These are phyloP conservation scores for Endocalyx cinctus DNA, from an alignment of 2,329 filamentous ascomycete species.

Conservation along the genomic window DNA sequence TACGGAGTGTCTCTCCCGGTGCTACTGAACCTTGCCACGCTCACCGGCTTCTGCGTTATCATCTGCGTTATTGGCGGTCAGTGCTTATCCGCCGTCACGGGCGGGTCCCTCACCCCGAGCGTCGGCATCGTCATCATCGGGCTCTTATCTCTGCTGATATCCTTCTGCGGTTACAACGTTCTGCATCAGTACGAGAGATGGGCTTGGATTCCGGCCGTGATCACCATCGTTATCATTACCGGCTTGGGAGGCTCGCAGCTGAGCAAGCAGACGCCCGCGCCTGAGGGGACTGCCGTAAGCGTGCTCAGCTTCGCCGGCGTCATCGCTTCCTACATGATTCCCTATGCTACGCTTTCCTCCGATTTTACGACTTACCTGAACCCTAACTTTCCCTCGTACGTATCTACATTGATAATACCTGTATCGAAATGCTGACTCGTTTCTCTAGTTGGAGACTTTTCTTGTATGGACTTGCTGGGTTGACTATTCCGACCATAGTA, in stretches of 20 bases:
- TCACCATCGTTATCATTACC: slow-evolving; percentile 50
- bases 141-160: slow-evolving; percentile 52
- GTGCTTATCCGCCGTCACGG: slow-evolving; percentile 50
- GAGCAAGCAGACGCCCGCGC: slow-evolving; percentile 39
- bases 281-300: slow-evolving; percentile 38
- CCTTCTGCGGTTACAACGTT: slow-evolving; percentile 56
- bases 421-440: slow-evolving; percentile 7
- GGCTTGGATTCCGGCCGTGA: slow-evolving; percentile 51
- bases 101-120: slow-evolving; percentile 43
- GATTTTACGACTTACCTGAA: slow-evolving; percentile 60
- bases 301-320: slow-evolving; percentile 56
- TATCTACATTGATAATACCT: slow-evolving; percentile 9
- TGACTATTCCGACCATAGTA: slow-evolving; percentile 10
- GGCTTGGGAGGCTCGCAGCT: slow-evolving; percentile 50
- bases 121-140: slow-evolving; percentile 59
- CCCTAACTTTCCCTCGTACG: slow-evolving; percentile 48
- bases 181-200: slow-evolving; percentile 56
- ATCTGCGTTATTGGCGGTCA: slow-evolving; percentile 58
- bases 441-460: slow-evolving; percentile 36
- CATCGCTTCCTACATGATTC: slow-evolving; percentile 59
- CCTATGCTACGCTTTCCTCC: slow-evolving; percentile 54
- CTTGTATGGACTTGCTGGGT: slow-evolving; percentile 50
- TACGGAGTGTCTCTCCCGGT: slow-evolving; percentile 57
- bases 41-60: slow-evolving; percentile 60
- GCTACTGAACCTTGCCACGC: slow-evolving; percentile 57